Evolutionary conservation across 768 basidiomycete genomes (phyloP).

Genomic region (Brasilioporus rufonigricans): DNA sequence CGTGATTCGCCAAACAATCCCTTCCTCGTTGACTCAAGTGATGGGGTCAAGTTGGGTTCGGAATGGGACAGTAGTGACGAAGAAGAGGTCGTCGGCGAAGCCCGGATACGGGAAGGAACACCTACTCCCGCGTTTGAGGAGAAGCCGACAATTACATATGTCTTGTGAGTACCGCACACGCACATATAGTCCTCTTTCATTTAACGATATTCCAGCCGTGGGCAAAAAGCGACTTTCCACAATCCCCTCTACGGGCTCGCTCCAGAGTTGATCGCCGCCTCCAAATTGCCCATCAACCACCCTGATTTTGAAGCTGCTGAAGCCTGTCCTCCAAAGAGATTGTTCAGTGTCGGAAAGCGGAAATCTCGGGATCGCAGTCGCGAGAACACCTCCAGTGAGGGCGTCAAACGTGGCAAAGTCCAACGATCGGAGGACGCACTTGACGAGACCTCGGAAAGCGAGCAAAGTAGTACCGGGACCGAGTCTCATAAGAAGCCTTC

Average conservation of each 20-base stretch:
- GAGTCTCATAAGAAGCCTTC: neutral
- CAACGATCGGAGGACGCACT: slow-evolving; percentile 3
- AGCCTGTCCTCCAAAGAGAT: slow-evolving; percentile 52
- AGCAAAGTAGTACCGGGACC: slow-evolving; percentile 6
- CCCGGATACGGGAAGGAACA: slow-evolving; percentile 34
- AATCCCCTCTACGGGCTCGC: slow-evolving; percentile 62
- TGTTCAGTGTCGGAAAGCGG: slow-evolving; percentile 43
- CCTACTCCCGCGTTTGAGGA: slow-evolving; percentile 45
- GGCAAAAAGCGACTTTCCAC: slow-evolving; percentile 56
- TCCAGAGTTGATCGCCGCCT: slow-evolving; percentile 39
- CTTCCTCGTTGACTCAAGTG: slow-evolving; percentile 47
- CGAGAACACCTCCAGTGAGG: slow-evolving; percentile 9
- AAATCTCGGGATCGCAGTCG: slow-evolving; percentile 26
- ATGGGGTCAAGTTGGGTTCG: slow-evolving; percentile 17
- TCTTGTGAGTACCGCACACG: slow-evolving; percentile 54
- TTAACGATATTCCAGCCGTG: slow-evolving; percentile 50
- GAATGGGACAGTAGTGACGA: slow-evolving; percentile 37
- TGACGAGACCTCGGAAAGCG: slow-evolving; percentile 13
- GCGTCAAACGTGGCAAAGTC: slow-evolving; percentile 16
- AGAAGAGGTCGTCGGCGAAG: slow-evolving; percentile 33
- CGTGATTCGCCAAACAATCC: slow-evolving; percentile 74
- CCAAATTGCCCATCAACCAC: slow-evolving; percentile 57
- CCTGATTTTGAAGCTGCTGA: slow-evolving; percentile 63
- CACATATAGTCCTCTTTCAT: neutral
- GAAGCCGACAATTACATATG: slow-evolving; percentile 64